A percentile compares a stretch with the other conserved stretches of the same genome.
phyloP scores from a whole-genome alignment of 352 stramenopile species.

The Pythium utonaiense region DNA sequence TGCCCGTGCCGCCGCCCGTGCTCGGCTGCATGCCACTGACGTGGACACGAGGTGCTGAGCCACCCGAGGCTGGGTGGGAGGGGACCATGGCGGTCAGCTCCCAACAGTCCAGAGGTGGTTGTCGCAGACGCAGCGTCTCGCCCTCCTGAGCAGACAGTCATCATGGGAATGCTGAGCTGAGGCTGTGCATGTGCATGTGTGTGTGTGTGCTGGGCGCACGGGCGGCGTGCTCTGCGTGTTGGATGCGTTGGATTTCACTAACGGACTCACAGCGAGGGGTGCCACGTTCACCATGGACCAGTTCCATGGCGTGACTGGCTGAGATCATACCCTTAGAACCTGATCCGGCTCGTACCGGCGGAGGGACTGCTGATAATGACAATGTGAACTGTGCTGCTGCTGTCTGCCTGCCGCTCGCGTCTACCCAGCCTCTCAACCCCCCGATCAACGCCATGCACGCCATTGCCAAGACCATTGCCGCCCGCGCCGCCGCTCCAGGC shows the following conservation, averaged over 20 bases:
- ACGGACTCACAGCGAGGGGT: constrained; percentile 52
- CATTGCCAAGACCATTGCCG: constrained; percentile 34
- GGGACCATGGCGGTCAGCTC: too few relatives aligned
- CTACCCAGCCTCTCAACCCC: not conserved
- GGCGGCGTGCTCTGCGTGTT: constrained; percentile 4
- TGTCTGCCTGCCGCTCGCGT: constrained; percentile 1
- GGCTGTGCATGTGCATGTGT: too few relatives aligned
- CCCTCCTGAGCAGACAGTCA: too few relatives aligned
- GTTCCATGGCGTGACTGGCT: constrained; percentile 47
- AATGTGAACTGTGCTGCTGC: constrained; percentile 20
- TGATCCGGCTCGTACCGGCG: constrained; percentile 64
- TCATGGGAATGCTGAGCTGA: too few relatives aligned
- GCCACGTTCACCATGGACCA: constrained; percentile 42
- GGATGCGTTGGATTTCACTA: constrained; percentile 27
- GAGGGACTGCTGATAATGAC: constrained; percentile 60
- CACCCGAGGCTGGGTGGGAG: too few relatives aligned
- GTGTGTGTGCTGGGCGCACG: not conserved
- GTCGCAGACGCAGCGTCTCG: not conserved
- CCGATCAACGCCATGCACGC: constrained; percentile 27
- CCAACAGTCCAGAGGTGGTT: too few relatives aligned
- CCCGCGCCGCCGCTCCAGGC: constrained; percentile 11
- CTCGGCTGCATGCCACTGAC: not conserved
- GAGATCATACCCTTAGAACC: constrained; percentile 69
- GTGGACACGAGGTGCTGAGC: too few relatives aligned
- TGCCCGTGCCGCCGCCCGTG: not conserved